Percentiles rank a stretch among this genome's conserved stretches.
phyloP scores from a whole-genome alignment of 139 green algal species.

The Auxenochlorella pyrenoidosa region DNA sequence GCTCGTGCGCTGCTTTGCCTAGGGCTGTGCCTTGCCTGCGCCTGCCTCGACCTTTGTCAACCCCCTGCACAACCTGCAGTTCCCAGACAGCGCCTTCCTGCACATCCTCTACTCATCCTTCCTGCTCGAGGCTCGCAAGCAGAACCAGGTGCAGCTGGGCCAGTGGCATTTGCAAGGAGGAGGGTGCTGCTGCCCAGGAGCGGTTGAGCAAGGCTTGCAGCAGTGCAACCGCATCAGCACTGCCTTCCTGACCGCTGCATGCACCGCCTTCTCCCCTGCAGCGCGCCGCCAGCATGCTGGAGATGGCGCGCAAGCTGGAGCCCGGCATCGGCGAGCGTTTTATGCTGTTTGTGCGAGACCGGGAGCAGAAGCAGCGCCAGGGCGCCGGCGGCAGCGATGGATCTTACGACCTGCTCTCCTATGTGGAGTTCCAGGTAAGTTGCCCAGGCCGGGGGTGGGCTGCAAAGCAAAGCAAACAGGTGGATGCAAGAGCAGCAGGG shows the following conservation, averaged over 20 bases:
- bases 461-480: neutral
- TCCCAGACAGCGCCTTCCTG: slow-evolving; percentile 17
- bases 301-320: slow-evolving; percentile 47
- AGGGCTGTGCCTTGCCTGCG: neutral
- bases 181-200: too few relatives aligned
- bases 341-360: slow-evolving; percentile 51
- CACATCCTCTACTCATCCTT: slow-evolving; percentile 27
- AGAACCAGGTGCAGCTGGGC: neutral
- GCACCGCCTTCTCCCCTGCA: too few relatives aligned
- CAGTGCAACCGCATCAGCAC: too few relatives aligned
- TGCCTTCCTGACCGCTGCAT: too few relatives aligned
- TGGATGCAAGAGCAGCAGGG: neutral
- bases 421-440: slow-evolving; percentile 56
- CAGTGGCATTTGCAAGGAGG: too few relatives aligned
- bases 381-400: slow-evolving; percentile 42
- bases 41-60: neutral
- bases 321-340: slow-evolving; percentile 50
- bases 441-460: neutral
- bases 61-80: neutral
- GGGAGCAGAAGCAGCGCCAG: slow-evolving; percentile 51
- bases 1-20: too few relatives aligned
- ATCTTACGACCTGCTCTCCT: slow-evolving; percentile 56
- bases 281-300: slow-evolving; percentile 42
- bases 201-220: too few relatives aligned
- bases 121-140: slow-evolving; percentile 17